phyloP scores from a whole-genome alignment of 257 asterid genomes.

The Scutellaria minor region DNA sequence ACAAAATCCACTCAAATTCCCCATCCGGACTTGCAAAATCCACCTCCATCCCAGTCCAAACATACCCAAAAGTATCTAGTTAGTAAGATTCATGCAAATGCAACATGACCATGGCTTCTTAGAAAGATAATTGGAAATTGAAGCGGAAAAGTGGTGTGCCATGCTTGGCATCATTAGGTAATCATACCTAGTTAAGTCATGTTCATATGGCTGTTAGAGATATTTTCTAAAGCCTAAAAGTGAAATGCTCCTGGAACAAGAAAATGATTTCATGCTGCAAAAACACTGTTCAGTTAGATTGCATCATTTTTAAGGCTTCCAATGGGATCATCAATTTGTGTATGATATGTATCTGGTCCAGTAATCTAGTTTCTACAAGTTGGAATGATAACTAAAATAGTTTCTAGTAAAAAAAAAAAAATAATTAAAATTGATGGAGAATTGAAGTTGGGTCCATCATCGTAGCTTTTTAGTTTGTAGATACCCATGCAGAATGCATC shows the following conservation, averaged over 20 bases:
- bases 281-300: not conserved
- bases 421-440: slow-evolving; percentile 10
- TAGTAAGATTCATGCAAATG: slow-evolving; percentile 22
- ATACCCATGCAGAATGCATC: slow-evolving; percentile 3
- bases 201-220: not conserved
- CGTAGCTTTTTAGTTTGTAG: not conserved
- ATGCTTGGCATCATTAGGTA: slow-evolving; percentile 8
- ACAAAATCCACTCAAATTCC: too few species aligned
- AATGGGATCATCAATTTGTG: not conserved
- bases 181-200: not conserved
- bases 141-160: not conserved
- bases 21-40: too few species aligned
- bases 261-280: not conserved
- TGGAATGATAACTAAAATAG: not conserved
- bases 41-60: too few species aligned
- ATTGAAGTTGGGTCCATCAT: not conserved
- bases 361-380: not conserved
- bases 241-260: not conserved
- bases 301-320: not conserved
- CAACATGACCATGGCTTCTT: slow-evolving; percentile 2
- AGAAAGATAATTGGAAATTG: not conserved
- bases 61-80: slow-evolving; percentile 1
- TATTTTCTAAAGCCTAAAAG: not conserved
- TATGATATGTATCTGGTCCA: not conserved
- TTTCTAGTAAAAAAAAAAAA: too few species aligned